Base-by-base conservation (phyloP, 805 yeast species). In the Metschnikowia shivogae region DNA sequence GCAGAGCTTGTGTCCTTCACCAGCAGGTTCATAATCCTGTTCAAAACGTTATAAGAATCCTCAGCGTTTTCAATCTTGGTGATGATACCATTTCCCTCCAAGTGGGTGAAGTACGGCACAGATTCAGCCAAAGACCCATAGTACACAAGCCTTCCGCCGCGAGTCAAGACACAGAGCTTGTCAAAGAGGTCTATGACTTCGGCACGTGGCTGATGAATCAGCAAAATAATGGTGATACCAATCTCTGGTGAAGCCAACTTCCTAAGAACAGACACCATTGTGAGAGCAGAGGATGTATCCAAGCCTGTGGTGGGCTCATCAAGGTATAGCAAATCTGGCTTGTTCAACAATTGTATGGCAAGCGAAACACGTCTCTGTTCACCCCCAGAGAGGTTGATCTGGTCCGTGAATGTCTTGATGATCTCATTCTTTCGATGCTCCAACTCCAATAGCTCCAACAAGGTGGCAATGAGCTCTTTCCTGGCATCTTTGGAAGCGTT, bases 221-320 rank as follows among this genome's bases (percentile, higher is more conserved):
- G 82, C 62, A 86, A 67, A 3, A 88, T 73, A 20, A 89, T 74
- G 0, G 93, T 84, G 46, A 88, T 78, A 0, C 92, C 90, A 30
- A 84, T 67, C 39, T 59, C 62, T 0, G 70, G 64, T 1, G 67
- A 61, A 1, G 73, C 63, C 33, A 70, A 52, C 45, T 76, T 72
- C 52, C 80, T 77, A 44, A 89, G 71, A 0, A 87, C 78, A 36
- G 74, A 67, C 12, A 88, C 76, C 30, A 88, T 68, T 45, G 81
- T 65, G 51, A 73, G 77, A 0, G 96, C 90, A 10, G 89, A 81
- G 49, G 80, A 81, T 5, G 95, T 82, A 62, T 88, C 96, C 29
- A 88, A 65, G 0, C 96, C 95, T 0, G 96, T 87, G 1, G 96
- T 88, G 5, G 96, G 95, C 55, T 88, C 96, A 61, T 88, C 96